phyloP scores from a whole-genome alignment of 495 filamentous ascomycete species.

The Penicillium alfredii region DNA sequence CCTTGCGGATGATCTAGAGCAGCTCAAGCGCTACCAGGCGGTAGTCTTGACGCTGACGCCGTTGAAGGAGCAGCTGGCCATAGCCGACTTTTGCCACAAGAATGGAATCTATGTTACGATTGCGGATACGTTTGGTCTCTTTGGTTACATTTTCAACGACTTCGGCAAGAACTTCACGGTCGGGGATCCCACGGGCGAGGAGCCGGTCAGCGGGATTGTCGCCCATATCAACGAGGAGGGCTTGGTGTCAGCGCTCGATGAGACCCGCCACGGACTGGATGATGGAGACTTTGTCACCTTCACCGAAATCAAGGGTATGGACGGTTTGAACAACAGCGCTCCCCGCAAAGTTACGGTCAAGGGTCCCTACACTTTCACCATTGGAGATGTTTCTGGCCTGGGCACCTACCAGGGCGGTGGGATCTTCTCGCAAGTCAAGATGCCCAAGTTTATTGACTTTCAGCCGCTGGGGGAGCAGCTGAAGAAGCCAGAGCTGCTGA shows the following conservation, averaged over 20 bases:
- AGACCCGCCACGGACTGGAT: constrained; percentile 90
- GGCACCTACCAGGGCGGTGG: constrained; percentile 84
- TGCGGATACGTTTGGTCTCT: constrained; percentile 85
- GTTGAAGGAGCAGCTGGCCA: constrained; percentile 67
- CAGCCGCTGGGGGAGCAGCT: constrained; percentile 68
- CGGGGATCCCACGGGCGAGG: constrained; percentile 87
- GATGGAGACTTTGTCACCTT: constrained; percentile 97
- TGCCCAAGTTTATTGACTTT: constrained; percentile 92
- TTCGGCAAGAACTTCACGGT: constrained; percentile 90
- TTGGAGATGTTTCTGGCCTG: constrained; percentile 84
- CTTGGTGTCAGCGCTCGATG: constrained; percentile 88
- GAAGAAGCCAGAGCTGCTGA: constrained; percentile 78
- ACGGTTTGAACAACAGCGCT: constrained; percentile 71
- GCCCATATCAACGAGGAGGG: constrained; percentile 84
- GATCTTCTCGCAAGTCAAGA: constrained; percentile 91
- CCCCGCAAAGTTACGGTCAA: constrained; percentile 90
- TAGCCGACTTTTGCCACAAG: constrained; percentile 88
- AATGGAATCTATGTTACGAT: constrained; percentile 87
- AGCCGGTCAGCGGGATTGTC: constrained; percentile 79
- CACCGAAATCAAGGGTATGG: constrained; percentile 89
- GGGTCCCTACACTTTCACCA: constrained; percentile 93
- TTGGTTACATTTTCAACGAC: constrained; percentile 95
- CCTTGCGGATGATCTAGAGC: constrained; percentile 62
- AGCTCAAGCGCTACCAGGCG: constrained; percentile 82
- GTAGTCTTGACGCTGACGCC: constrained; percentile 84